A percentile compares a stretch with the other conserved stretches of the same genome.
These are phyloP conservation scores for Boletus insuetus DNA, from an alignment of 768 basidiomycete species.

Conservation along the genomic window DNA sequence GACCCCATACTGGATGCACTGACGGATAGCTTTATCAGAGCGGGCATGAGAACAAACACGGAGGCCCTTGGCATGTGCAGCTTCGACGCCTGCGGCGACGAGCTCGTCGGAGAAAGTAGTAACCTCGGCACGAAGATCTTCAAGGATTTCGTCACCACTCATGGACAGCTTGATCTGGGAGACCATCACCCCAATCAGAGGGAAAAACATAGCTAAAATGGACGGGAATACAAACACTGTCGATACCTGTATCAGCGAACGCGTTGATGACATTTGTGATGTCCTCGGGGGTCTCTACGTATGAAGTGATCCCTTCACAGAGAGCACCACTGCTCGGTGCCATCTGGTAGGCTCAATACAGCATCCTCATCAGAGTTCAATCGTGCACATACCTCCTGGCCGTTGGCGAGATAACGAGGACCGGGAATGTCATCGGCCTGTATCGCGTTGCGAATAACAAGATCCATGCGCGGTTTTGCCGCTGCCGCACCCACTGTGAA, in stretches of 20 bases:
- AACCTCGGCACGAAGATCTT: slow-evolving; percentile 33
- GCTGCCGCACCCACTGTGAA: slow-evolving; percentile 34
- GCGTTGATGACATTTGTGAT: slow-evolving; percentile 24
- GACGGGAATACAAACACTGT: slow-evolving; percentile 13
- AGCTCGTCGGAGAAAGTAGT: slow-evolving; percentile 35
- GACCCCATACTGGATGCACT: slow-evolving; percentile 36
- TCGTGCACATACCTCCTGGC: slow-evolving; percentile 28
- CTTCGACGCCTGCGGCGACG: slow-evolving; percentile 35
- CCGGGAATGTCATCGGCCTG: slow-evolving; percentile 34
- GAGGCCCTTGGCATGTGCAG: slow-evolving; percentile 34
- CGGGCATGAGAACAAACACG: slow-evolving; percentile 39
- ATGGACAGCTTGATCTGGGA: slow-evolving; percentile 35
- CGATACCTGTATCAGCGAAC: slow-evolving; percentile 25
- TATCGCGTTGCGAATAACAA: slow-evolving; percentile 35
- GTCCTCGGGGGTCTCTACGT: slow-evolving; percentile 30
- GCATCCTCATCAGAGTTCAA: background rate
- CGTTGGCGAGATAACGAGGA: slow-evolving; percentile 36
- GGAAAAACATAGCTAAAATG: background rate
- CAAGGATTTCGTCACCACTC: slow-evolving; percentile 37
- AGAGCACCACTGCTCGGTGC: slow-evolving; percentile 33
- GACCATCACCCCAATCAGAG: background rate
- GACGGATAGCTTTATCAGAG: slow-evolving; percentile 32
- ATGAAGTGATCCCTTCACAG: slow-evolving; percentile 32
- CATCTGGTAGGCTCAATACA: slow-evolving; percentile 16
- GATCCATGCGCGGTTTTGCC: slow-evolving; percentile 33